Percentiles rank a stretch among this genome's conserved stretches.
phyloP scores from a whole-genome alignment of 768 basidiomycete species.

The Xerocomellus chrysenteron region DNA sequence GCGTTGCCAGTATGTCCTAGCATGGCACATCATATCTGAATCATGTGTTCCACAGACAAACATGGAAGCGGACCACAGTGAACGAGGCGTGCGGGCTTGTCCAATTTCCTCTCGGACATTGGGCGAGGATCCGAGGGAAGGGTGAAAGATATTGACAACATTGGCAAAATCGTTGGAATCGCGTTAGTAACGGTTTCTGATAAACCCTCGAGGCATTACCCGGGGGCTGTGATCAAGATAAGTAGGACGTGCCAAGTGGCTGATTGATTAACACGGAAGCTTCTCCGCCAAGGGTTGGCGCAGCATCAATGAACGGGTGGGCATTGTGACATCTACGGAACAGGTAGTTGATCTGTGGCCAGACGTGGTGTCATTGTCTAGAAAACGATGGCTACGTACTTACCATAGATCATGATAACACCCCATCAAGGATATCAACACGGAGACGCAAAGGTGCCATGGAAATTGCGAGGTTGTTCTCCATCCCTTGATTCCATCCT shows the following conservation, averaged over 20 bases:
- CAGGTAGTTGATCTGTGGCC: background rate
- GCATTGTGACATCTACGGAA: background rate
- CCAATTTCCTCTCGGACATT: background rate
- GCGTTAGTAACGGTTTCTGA: conserved; percentile 12
- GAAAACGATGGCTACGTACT: background rate
- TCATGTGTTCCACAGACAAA: background rate
- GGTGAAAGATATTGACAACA: background rate
- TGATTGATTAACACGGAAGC: conserved; percentile 21
- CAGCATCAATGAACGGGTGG: background rate
- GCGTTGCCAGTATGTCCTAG: background rate
- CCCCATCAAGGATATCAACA: background rate
- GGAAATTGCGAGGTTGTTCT: background rate
- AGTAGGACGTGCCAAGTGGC: conserved; percentile 1
- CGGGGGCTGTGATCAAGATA: conserved; percentile 5
- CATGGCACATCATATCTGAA: background rate
- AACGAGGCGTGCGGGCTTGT: background rate
- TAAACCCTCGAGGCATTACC: conserved; percentile 7
- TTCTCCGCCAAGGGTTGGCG: conserved; percentile 5
- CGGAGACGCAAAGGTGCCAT: background rate
- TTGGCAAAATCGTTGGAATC: background rate
- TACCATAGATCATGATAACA: conserved; percentile 1
- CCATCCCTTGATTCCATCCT: conserved; percentile 6
- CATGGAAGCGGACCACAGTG: background rate
- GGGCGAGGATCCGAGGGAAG: background rate
- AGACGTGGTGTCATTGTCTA: background rate